Evolutionary conservation across 2,329 filamentous ascomycete genomes (phyloP), one percentile per base, ranked within the genome.

Genomic region (Aspergillus brasiliensis): DNA sequence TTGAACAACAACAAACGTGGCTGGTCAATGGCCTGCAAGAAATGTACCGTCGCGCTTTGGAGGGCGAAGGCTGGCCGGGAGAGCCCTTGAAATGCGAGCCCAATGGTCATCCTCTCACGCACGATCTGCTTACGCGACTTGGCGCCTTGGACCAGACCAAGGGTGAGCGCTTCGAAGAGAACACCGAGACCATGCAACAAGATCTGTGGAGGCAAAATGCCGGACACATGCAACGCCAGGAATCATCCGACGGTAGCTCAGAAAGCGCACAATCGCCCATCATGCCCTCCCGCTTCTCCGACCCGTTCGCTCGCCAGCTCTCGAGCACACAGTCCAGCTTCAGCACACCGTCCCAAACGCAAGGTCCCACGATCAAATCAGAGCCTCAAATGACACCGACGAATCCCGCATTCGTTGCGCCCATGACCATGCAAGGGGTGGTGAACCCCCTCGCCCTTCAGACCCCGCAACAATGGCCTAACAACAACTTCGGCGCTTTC

Each of bases 1-100:
- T 88, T 52, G 86, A 88, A 69, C 85, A 87, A 68, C 86, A 88
- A 77, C 86, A 88, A 72, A 73, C 77, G 19, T 86, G 87, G 75
- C 78, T 88, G 5, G 85, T 88, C 28, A 77, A 83, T 56, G 86
- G 84, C 46, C 79, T 88, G 5, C 84, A 86, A 69, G 83, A 86
- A 71, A 76, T 88, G 48, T 88, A 88, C 72, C 80, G 78, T 63
- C 80, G 83, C 55, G 70, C 82, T 31, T 75, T 79, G 31, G 78
- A 78, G 42, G 82, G 82, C 46, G 79, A 85, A 62, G 78, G 78
- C 44, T 88, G 86, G 86, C 79, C 79, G 10, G 85, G 85, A 37
- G 73, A 80, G 13, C 78, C 78, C 13, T 71, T 88, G 59, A 80
- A 81, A 64, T 81, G 83, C 64, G 72, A 77, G 56, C 67, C 76